Evolutionary conservation across 2,329 filamentous ascomycete species (phyloP).

Genomic region (Diatrype stigma): DNA sequence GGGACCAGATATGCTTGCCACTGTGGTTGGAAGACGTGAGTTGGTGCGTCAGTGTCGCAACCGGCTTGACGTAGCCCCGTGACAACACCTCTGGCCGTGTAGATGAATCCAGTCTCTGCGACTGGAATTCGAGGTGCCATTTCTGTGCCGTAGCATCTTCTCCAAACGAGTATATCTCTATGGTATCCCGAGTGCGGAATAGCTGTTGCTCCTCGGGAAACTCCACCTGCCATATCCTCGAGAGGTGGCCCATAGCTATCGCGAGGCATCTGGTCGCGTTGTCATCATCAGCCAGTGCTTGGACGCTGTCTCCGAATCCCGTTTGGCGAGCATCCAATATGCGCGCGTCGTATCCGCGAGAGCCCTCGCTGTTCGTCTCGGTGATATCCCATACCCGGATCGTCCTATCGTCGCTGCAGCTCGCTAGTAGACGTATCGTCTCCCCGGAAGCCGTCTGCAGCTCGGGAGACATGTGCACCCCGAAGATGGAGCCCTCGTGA

Average conservation of each 20-base stretch:
- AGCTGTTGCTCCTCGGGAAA: slow-evolving; percentile 46
- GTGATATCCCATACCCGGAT: slow-evolving; percentile 84
- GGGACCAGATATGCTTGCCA: slow-evolving; percentile 90
- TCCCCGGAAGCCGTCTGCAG: slow-evolving; percentile 35
- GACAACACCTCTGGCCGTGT: background rate
- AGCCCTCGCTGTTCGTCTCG: slow-evolving; percentile 36
- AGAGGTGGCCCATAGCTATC: slow-evolving; percentile 78
- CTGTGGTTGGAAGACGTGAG: slow-evolving; percentile 61
- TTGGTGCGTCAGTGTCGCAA: slow-evolving; percentile 43
- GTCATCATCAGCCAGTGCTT: slow-evolving; percentile 21
- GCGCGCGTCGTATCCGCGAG: slow-evolving; percentile 16
- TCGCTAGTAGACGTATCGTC: slow-evolving; percentile 65
- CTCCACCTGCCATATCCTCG: slow-evolving; percentile 82
- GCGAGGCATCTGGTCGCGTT: slow-evolving; percentile 50
- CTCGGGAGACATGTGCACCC: slow-evolving; percentile 69
- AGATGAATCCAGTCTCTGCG: slow-evolving; percentile 9
- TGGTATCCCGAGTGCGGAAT: slow-evolving; percentile 7
- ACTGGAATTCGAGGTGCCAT: slow-evolving; percentile 57
- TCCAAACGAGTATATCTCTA: slow-evolving; percentile 71
- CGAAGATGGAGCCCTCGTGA: slow-evolving; percentile 93
- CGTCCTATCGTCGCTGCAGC: slow-evolving; percentile 92
- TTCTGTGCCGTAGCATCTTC: slow-evolving; percentile 76
- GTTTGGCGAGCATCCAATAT: slow-evolving; percentile 49
- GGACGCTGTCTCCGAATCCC: slow-evolving; percentile 52
- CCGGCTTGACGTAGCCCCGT: background rate